phyloP scores from a whole-genome alignment of 495 filamentous ascomycete genomes.

The Xylona heveae region DNA sequence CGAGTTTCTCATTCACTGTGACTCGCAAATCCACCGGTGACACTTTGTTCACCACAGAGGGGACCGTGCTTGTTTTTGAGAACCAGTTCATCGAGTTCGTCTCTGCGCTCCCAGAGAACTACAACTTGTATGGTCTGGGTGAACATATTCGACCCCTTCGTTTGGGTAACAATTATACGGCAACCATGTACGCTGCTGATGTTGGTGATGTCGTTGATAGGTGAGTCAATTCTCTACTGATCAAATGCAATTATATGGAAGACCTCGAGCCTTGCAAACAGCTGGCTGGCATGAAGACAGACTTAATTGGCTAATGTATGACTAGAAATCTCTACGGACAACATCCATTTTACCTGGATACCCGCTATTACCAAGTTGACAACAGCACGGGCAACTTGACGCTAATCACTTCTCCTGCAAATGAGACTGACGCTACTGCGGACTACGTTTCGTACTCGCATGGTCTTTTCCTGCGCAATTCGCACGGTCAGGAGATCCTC shows the following conservation, averaged over 20 bases:
- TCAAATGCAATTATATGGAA: too few relatives aligned
- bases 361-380: conserved; percentile 37
- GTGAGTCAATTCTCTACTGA: conserved; percentile 15
- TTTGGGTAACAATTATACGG: conserved; percentile 33
- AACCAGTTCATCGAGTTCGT: conserved; percentile 45
- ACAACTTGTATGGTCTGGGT: conserved; percentile 42
- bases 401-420: conserved; percentile 29
- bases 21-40: conserved; percentile 32
- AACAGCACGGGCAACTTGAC: conserved; percentile 23
- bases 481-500: conserved; percentile 58
- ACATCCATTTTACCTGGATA: conserved; percentile 43
- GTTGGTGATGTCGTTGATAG: conserved; percentile 35
- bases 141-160: conserved; percentile 37
- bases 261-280: too few relatives aligned
- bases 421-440: conserved; percentile 25
- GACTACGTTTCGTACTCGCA: conserved; percentile 43
- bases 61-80: conserved; percentile 36
- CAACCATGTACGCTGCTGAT: conserved; percentile 55
- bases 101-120: conserved; percentile 30
- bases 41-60: conserved; percentile 32
- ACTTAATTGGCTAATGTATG: too few relatives aligned
- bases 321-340: conserved; percentile 34
- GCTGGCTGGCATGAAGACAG: too few relatives aligned
- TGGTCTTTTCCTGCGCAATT: conserved; percentile 38
- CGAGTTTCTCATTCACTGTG: conserved; percentile 38